Evolutionary conservation across 129 eudicot species (phyloP).

Genomic region (Ambrosia trifida): DNA sequence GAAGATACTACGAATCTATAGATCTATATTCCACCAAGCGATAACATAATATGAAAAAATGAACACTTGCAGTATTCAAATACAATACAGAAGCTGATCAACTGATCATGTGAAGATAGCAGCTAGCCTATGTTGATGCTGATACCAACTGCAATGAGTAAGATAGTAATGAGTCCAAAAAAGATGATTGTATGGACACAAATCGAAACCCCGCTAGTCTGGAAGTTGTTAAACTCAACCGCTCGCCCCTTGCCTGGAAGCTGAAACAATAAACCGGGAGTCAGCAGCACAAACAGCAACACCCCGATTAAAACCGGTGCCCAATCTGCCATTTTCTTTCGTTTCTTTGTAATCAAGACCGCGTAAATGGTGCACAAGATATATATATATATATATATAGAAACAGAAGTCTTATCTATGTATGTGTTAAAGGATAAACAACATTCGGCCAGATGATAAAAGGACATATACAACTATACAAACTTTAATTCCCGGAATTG

Average conservation of each 20-base stretch:
- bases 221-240: slow-evolving; percentile 58
- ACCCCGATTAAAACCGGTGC: slow-evolving; percentile 59
- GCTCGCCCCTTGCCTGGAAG: slow-evolving; percentile 53
- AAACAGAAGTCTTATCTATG: slow-evolving; percentile 12
- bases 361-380: slow-evolving; percentile 25
- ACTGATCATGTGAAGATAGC: slow-evolving; percentile 9
- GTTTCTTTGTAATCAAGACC: not conserved
- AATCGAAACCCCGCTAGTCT: slow-evolving; percentile 65
- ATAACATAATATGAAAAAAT: not conserved
- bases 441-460: slow-evolving; percentile 18
- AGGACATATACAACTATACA: slow-evolving; percentile 21
- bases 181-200: slow-evolving; percentile 59
- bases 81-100: slow-evolving; percentile 7
- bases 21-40: not conserved
- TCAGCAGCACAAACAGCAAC: slow-evolving; percentile 52
- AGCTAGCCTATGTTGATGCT: slow-evolving; percentile 54
- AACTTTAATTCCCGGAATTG: not conserved
- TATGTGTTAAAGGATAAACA: no score
- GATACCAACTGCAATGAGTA: slow-evolving; percentile 64
- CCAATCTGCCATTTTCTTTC: slow-evolving; percentile 57
- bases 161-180: slow-evolving; percentile 54
- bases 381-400: slow-evolving; percentile 46
- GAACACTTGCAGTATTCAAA: not conserved
- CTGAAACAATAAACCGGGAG: slow-evolving; percentile 67
- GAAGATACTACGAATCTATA: no score